Conservation (phyloP, 805 yeast species). For the Schizosaccharomyces pombe region DNA sequence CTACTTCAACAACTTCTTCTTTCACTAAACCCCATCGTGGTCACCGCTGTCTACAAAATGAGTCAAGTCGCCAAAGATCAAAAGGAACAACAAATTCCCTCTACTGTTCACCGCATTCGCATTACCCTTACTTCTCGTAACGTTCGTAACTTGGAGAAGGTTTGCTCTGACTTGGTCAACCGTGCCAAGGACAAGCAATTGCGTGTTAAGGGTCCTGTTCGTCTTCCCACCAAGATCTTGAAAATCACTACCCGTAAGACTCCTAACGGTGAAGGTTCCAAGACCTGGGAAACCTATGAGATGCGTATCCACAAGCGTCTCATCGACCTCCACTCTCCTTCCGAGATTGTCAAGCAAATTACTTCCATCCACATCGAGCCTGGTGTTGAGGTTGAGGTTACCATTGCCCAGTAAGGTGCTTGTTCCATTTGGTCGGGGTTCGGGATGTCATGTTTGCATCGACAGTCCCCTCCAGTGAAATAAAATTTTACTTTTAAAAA, state of each 20-base stretch:
- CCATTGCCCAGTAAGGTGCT: conserved; percentile 9
- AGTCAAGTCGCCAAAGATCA: conserved; percentile 7
- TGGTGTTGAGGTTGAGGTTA: conserved; percentile 60
- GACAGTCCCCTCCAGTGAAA: no score
- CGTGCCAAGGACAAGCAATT: conserved; percentile 67
- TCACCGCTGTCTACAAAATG: conserved; percentile 5
- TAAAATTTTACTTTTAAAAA: background rate
- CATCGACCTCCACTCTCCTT: conserved; percentile 94
- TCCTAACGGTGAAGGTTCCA: conserved; percentile 99
- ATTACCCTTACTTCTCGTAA: conserved; percentile 96
- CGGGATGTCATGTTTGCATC: background rate
- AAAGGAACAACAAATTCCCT: conserved; percentile 11
- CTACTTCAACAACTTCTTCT: background rate
- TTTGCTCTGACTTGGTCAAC: conserved; percentile 68
- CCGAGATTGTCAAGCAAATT: conserved; percentile 76
- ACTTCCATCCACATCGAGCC: conserved; percentile 96
- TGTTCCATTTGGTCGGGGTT: background rate
- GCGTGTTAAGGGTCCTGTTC: conserved; percentile 95
- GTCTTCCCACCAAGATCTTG: conserved; percentile 98
- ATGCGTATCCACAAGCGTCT: conserved; percentile 99
- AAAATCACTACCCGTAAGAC: conserved; percentile 98
- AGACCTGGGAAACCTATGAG: conserved; percentile 99
- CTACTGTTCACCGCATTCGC: conserved; percentile 66
- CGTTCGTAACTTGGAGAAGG: conserved; percentile 93
- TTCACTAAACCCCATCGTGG: background rate